These are phyloP conservation scores for Rhodotorula sp. DNA, from an alignment of 1,284 basidiomycete genomes.

Conservation along the genomic window DNA sequence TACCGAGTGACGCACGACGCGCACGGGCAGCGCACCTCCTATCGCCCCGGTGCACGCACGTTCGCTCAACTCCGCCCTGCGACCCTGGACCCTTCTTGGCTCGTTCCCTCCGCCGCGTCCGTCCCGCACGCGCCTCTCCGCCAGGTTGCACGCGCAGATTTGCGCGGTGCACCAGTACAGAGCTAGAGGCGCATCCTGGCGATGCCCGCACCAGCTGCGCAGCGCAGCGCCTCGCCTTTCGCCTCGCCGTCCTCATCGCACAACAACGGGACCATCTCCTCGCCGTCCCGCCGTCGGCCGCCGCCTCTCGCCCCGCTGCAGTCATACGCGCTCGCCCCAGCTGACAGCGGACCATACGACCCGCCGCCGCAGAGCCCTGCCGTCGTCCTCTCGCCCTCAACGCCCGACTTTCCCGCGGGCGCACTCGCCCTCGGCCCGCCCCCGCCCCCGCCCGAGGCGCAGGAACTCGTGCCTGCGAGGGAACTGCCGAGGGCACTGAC, in stretches of 20 bases:
- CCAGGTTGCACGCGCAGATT: too few species aligned
- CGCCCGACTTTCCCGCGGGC: conserved; percentile 24
- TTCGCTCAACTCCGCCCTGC: too few species aligned
- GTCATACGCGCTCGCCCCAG: not conserved
- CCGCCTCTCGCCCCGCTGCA: not conserved
- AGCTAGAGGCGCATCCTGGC: not conserved
- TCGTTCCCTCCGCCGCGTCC: too few species aligned
- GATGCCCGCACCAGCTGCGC: not conserved
- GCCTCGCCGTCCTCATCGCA: not conserved
- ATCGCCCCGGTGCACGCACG: too few species aligned
- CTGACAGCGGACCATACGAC: not conserved
- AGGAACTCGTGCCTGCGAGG: not conserved
- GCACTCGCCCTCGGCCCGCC: conserved; percentile 14
- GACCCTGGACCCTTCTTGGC: too few species aligned
- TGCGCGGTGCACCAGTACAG: too few species aligned
- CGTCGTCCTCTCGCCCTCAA: conserved; percentile 28
- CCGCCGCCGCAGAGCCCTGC: conserved; percentile 8
- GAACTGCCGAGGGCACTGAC: not conserved
- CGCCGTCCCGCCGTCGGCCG: not conserved
- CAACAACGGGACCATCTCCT: not conserved
- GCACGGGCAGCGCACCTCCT: too few species aligned
- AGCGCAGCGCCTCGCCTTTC: not conserved
- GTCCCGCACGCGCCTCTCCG: too few species aligned
- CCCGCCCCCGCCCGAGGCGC: not conserved
- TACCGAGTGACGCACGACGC: too few species aligned